phyloP scores from a whole-genome alignment of 1,139 yeast genomes.

The Waltiozyma sp. region DNA sequence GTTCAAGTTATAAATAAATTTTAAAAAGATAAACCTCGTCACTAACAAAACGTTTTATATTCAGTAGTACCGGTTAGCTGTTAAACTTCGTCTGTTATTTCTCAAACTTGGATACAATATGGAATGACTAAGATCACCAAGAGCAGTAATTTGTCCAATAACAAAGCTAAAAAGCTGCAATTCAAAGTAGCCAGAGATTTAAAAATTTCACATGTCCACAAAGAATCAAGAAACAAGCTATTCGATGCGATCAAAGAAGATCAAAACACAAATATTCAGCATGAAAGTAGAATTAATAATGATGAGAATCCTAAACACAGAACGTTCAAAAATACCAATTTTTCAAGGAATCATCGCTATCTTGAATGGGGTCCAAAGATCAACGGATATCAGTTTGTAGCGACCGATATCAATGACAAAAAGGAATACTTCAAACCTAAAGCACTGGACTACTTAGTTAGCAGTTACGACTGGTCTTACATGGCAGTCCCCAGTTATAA shows the following conservation, averaged over 20 bases:
- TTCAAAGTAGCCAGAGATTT: background rate
- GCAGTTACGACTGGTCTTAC: constrained; percentile 14
- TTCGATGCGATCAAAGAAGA: too few species aligned
- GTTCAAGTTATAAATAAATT: too few species aligned
- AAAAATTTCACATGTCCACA: background rate
- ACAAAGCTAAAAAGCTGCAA: background rate
- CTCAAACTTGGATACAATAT: too few species aligned
- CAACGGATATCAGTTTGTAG: constrained; percentile 24
- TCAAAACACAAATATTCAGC: too few species aligned
- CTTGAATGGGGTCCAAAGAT: constrained; percentile 25
- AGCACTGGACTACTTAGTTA: constrained; percentile 4
- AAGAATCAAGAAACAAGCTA: too few species aligned
- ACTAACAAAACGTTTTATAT: too few species aligned
- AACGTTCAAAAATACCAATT: too few species aligned
- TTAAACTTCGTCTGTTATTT: too few species aligned
- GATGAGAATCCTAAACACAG: too few species aligned
- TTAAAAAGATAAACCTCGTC: too few species aligned
- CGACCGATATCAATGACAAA: background rate
- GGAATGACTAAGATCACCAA: background rate
- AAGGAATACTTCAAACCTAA: constrained; percentile 7
- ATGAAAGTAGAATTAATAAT: too few species aligned
- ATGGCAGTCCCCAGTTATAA: constrained; percentile 9
- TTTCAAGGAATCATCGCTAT: background rate
- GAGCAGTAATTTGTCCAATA: background rate
- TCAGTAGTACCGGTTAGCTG: too few species aligned